Percentiles rank a stretch among this genome's conserved stretches.
These are phyloP conservation scores for Saccharomycopsis lassenensis DNA, from an alignment of 805 yeast species.

Conservation along the genomic window DNA sequence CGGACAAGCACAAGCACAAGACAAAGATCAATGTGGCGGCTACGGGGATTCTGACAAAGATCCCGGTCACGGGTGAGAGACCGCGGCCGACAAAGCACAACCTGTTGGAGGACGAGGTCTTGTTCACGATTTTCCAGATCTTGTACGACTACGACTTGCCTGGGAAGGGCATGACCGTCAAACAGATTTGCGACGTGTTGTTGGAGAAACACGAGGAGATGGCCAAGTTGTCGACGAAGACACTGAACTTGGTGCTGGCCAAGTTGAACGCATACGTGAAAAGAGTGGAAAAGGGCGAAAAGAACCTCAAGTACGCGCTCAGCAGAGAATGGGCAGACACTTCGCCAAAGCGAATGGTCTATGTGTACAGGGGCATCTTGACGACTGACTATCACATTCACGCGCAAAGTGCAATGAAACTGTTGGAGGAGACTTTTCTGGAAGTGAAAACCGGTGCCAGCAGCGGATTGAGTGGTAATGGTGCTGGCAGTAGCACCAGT, in stretches of 20 bases:
- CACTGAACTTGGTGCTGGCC: slow-evolving; percentile 73
- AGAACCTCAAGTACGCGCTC: slow-evolving; percentile 57
- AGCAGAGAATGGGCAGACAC: slow-evolving; percentile 90
- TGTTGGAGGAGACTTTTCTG: slow-evolving; percentile 12
- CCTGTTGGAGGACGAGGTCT: slow-evolving; percentile 63
- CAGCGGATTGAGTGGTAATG: neutral
- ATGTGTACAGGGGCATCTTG: slow-evolving; percentile 69
- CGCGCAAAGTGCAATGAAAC: slow-evolving; percentile 53
- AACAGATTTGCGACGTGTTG: slow-evolving; percentile 71
- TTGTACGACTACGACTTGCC: slow-evolving; percentile 57
- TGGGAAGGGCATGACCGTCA: slow-evolving; percentile 80
- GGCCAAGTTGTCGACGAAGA: slow-evolving; percentile 70
- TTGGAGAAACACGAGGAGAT: slow-evolving; percentile 71
- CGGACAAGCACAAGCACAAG: slow-evolving; percentile 32
- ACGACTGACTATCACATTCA: slow-evolving; percentile 67
- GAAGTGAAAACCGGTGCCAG: slow-evolving; percentile 1
- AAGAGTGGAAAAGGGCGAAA: slow-evolving; percentile 76
- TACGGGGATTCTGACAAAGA: slow-evolving; percentile 65
- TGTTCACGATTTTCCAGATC: slow-evolving; percentile 64
- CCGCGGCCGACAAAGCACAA: slow-evolving; percentile 61
- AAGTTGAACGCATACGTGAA: slow-evolving; percentile 78
- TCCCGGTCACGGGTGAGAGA: slow-evolving; percentile 69
- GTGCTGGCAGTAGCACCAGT: neutral
- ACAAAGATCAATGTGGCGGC: slow-evolving; percentile 29
- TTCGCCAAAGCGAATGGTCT: slow-evolving; percentile 81